Evolutionary conservation across 2,329 filamentous ascomycete species (phyloP).

Genomic region (Penicillium aurantiogriseum): DNA sequence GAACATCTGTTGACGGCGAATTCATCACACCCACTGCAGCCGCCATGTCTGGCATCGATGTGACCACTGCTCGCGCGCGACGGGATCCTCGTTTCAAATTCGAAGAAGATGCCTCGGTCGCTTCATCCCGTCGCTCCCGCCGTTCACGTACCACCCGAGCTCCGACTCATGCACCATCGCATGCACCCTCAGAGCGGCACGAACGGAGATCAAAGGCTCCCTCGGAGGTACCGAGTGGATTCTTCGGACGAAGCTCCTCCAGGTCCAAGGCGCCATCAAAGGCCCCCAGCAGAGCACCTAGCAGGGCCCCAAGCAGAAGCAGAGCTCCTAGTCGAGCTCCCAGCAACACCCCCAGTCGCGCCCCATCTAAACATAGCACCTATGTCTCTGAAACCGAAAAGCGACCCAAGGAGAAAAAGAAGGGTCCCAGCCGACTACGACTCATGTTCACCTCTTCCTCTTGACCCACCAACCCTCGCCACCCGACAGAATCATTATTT

Average conservation of each 20-base stretch:
- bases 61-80: slow-evolving; percentile 32
- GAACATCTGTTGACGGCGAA: slow-evolving; percentile 64
- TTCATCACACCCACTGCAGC: slow-evolving; percentile 62
- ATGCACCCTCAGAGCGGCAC: slow-evolving; percentile 16
- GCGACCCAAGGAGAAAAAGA: slow-evolving; percentile 36
- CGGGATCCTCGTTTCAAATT: slow-evolving; percentile 38
- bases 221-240: slow-evolving; percentile 19
- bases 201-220: slow-evolving; percentile 20
- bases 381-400: slow-evolving; percentile 28
- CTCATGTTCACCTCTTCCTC: slow-evolving; percentile 35
- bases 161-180: slow-evolving; percentile 17
- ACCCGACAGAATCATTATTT: background rate
- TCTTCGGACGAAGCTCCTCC: slow-evolving; percentile 22
- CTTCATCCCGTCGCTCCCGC: slow-evolving; percentile 37
- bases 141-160: slow-evolving; percentile 30
- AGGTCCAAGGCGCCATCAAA: slow-evolving; percentile 25
- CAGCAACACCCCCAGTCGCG: slow-evolving; percentile 13
- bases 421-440: slow-evolving; percentile 41
- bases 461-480: background rate
- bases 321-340: slow-evolving; percentile 12
- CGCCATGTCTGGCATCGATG: slow-evolving; percentile 45
- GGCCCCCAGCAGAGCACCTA: slow-evolving; percentile 18
- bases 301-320: slow-evolving; percentile 10
- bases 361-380: slow-evolving; percentile 24
- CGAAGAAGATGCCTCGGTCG: slow-evolving; percentile 34